phyloP scores from a whole-genome alignment of 169 alveolate genomes.

The Perkinsus chesapeaki region DNA sequence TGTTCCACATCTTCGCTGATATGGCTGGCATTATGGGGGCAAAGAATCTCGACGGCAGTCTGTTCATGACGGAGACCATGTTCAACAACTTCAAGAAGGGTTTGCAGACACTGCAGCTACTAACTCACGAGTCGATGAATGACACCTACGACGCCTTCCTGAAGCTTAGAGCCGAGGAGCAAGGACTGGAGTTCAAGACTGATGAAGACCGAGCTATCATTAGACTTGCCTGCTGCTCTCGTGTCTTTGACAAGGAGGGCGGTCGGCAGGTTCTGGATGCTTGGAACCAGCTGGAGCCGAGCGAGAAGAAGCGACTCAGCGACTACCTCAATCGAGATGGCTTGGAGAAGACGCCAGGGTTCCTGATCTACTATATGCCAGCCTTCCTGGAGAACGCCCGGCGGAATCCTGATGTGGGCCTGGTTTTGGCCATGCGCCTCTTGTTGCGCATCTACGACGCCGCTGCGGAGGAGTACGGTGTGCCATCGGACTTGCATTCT shows the following conservation, averaged over 20 bases:
- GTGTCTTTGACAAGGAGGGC: not conserved
- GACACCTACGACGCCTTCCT: not conserved
- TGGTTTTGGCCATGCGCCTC: not conserved
- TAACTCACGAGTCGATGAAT: not conserved
- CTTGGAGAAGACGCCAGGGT: not conserved
- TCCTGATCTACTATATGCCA: conserved; percentile 5
- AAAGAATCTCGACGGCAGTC: not conserved
- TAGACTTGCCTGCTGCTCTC: not conserved
- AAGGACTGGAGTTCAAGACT: not conserved
- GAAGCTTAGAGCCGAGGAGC: not conserved
- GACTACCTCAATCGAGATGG: not conserved
- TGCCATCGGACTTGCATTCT: not conserved
- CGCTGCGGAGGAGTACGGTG: not conserved
- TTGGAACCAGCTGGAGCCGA: not conserved
- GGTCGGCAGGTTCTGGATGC: not conserved
- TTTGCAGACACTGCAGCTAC: not conserved
- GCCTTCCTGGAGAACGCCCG: not conserved
- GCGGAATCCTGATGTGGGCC: not conserved
- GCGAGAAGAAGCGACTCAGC: not conserved
- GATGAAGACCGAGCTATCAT: not conserved
- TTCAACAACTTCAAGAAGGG: not conserved
- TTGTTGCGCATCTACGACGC: not conserved
- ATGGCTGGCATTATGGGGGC: not conserved
- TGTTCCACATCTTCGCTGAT: not conserved
- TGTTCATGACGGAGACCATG: not conserved